Percentiles rank a stretch among this genome's conserved stretches.
These are phyloP conservation scores for Pyracantha coccinea DNA, from an alignment of 331 rosid species.

Conservation along the genomic window DNA sequence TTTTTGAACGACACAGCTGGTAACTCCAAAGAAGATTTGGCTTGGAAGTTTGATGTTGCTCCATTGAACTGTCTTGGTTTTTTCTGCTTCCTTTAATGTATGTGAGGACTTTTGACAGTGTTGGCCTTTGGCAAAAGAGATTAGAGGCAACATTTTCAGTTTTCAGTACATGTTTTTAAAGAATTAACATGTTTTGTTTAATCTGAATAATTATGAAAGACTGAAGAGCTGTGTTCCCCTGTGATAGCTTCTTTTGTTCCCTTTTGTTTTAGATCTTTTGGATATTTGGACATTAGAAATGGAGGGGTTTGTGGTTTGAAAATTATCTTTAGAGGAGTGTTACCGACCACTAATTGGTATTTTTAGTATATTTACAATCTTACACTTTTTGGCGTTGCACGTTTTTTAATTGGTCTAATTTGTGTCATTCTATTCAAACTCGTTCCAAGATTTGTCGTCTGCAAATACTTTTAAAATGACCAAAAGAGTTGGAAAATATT, in stretches of 20 bases:
- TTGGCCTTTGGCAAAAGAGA: conserved; percentile 10
- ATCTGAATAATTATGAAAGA: neutral
- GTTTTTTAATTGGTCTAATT: too few relatives aligned
- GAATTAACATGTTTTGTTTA: conserved; percentile 2
- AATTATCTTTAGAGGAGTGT: neutral
- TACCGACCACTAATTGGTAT: neutral
- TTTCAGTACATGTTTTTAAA: conserved; percentile 1
- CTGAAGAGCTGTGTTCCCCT: neutral
- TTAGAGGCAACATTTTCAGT: neutral
- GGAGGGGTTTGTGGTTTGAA: neutral
- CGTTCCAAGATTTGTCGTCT: neutral
- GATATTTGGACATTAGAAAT: neutral
- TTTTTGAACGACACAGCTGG: conserved; percentile 58
- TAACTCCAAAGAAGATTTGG: conserved; percentile 32
- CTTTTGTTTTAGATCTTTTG: neutral
- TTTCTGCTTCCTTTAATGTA: neutral
- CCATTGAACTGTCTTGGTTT: conserved; percentile 19
- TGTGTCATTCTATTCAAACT: neutral
- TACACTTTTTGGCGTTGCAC: too few relatives aligned
- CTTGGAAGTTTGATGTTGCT: conserved; percentile 25
- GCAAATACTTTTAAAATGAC: neutral
- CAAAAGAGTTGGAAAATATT: too few relatives aligned
- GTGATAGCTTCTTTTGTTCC: neutral
- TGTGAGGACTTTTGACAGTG: conserved; percentile 17
- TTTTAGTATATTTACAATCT: too few relatives aligned